Evolutionary conservation across 306 rosid genomes (phyloP).

Genomic region (Dryas alaskensis): DNA sequence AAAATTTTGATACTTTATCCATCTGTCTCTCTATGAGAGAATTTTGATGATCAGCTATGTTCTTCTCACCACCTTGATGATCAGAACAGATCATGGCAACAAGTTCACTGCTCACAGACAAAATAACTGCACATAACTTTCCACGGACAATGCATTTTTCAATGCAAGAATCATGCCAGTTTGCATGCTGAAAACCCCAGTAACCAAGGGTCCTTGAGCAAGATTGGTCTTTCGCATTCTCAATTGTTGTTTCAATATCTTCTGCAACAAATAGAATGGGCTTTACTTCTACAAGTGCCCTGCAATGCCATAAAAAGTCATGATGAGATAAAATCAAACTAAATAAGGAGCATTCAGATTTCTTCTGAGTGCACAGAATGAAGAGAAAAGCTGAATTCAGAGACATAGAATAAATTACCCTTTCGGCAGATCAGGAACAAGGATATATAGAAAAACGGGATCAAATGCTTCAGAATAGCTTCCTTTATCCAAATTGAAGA

Average conservation of each 20-base stretch:
- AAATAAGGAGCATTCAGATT: not conserved
- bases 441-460: conserved; percentile 66
- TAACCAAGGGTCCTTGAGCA: conserved; percentile 26
- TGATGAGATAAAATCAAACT: not conserved
- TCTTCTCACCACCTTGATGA: conserved; percentile 32
- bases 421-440: conserved; percentile 84
- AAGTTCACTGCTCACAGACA: conserved; percentile 56
- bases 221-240: conserved; percentile 29
- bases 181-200: conserved; percentile 68
- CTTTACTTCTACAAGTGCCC: conserved; percentile 81
- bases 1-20: conserved; percentile 63
- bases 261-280: conserved; percentile 78
- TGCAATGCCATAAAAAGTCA: conserved; percentile 35
- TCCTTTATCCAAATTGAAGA: conserved; percentile 33
- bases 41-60: conserved; percentile 28
- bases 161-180: conserved; percentile 76
- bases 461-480: conserved; percentile 35
- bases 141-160: conserved; percentile 63
- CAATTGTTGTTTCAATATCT: conserved; percentile 38
- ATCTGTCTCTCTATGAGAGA: conserved; percentile 40
- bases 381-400: not conserved
- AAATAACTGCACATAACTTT: conserved; percentile 56
- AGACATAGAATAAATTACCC: conserved; percentile 40
- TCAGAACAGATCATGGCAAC: conserved; percentile 51
- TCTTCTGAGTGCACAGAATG: conserved; percentile 3